phyloP scores from a whole-genome alignment of 257 asterid genomes.

The Knoxia roxburghii region DNA sequence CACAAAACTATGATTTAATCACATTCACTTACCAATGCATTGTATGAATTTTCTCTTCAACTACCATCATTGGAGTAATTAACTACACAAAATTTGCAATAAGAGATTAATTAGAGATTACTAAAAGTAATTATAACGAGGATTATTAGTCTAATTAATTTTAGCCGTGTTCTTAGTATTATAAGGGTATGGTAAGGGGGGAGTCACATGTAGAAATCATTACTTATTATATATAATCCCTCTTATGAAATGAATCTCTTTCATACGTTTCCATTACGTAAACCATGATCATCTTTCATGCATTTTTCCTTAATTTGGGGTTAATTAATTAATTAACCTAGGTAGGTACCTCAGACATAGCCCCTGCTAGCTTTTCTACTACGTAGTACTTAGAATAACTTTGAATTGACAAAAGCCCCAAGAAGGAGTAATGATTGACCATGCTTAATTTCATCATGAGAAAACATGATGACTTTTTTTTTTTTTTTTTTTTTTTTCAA shows the following conservation, averaged over 20 bases:
- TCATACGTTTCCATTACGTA: slow-evolving; percentile 9
- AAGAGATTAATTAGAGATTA: too few species aligned
- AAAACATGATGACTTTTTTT: slow-evolving; percentile 14
- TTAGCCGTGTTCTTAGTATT: too few species aligned
- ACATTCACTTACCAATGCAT: too few species aligned
- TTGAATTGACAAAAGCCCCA: slow-evolving; percentile 10
- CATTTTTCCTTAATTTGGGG: neutral
- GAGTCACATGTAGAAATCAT: slow-evolving; percentile 4
- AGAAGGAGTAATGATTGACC: slow-evolving; percentile 26
- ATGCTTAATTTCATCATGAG: slow-evolving; percentile 23
- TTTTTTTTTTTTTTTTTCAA: neutral
- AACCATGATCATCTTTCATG: neutral
- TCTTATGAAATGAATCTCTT: neutral
- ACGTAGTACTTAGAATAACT: neutral
- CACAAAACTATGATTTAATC: too few species aligned
- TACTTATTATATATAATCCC: neutral
- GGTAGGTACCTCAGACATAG: neutral
- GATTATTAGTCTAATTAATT: too few species aligned
- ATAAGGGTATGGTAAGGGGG: too few species aligned
- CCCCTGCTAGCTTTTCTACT: too few species aligned
- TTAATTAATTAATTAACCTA: neutral
- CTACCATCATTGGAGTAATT: too few species aligned
- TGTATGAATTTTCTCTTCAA: too few species aligned
- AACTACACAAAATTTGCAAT: too few species aligned
- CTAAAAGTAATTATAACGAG: too few species aligned